Conservation (phyloP, 2,329 filamentous ascomycete genomes). For the Aspergillus vadensis region DNA sequence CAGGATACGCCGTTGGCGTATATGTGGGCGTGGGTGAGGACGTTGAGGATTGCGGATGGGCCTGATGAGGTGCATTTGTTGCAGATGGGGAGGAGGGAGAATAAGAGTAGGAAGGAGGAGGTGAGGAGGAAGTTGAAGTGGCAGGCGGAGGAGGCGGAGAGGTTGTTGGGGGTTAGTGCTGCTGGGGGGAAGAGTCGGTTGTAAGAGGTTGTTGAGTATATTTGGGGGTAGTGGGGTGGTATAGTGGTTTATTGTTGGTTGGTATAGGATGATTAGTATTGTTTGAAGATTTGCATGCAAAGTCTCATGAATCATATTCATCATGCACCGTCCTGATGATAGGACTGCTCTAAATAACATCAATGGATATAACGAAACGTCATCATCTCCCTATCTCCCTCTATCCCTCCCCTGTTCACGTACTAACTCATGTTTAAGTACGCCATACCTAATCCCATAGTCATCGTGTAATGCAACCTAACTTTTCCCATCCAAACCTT, state of each 20-base stretch:
- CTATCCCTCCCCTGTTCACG: neutral
- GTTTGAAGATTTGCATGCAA: conserved; percentile 5
- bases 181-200: conserved; percentile 42
- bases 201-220: conserved; percentile 17
- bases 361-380: conserved; percentile 5
- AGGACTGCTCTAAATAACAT: neutral
- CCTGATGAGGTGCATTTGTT: conserved; percentile 91
- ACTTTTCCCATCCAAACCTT: neutral
- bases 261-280: conserved; percentile 1
- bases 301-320: conserved; percentile 3
- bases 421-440: neutral
- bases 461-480: neutral
- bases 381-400: neutral
- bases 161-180: conserved; percentile 34
- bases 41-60: conserved; percentile 84
- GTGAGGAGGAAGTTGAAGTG: conserved; percentile 45
- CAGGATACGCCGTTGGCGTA: conserved; percentile 91
- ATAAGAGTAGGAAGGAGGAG: conserved; percentile 51
- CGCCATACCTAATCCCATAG: no score
- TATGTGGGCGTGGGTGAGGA: conserved; percentile 80
- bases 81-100: conserved; percentile 59
- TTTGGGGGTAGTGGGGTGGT: no score
- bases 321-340: neutral
- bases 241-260: no score
- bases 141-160: conserved; percentile 44